Conservation (phyloP, 345 rosid species). For the Adansonia digitata region DNA sequence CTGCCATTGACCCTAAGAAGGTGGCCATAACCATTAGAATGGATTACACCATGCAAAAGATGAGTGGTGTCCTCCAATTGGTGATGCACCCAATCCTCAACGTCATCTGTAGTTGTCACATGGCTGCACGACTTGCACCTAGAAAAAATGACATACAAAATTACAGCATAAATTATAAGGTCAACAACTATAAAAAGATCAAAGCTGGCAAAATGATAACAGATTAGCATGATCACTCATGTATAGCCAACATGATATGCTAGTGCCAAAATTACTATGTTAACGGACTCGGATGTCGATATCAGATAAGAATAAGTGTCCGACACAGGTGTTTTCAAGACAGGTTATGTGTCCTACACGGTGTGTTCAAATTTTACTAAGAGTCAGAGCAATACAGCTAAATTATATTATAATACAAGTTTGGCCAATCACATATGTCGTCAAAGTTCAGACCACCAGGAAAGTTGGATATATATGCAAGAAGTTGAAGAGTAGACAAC, state of each 20-base stretch:
- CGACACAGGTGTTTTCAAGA: too few species aligned
- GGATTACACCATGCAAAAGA: slow-evolving; percentile 64
- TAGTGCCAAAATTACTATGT: too few species aligned
- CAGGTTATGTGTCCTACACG: too few species aligned
- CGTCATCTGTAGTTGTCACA: slow-evolving; percentile 39
- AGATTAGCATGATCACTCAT: not conserved
- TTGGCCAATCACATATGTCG: not conserved
- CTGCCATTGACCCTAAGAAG: slow-evolving; percentile 68
- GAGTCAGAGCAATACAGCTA: too few species aligned
- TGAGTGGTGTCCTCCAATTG: slow-evolving; percentile 64
- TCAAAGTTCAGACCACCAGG: not conserved
- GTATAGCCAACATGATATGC: not conserved
- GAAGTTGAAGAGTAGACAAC: not conserved
- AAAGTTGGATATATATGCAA: not conserved
- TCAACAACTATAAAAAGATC: not conserved
- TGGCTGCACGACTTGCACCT: slow-evolving; percentile 57
- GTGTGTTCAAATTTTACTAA: too few species aligned
- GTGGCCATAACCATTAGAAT: slow-evolving; percentile 67
- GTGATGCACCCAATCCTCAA: slow-evolving; percentile 56
- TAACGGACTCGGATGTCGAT: too few species aligned
- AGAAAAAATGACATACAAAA: not conserved
- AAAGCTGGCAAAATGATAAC: not conserved
- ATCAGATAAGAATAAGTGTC: too few species aligned
- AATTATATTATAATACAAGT: not conserved
- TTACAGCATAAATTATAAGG: too few species aligned